These are phyloP conservation scores for Pseudisothecium myosuroides DNA, from an alignment of 225 moss, liverwort and hornwort genomes.

Conservation along the genomic window DNA sequence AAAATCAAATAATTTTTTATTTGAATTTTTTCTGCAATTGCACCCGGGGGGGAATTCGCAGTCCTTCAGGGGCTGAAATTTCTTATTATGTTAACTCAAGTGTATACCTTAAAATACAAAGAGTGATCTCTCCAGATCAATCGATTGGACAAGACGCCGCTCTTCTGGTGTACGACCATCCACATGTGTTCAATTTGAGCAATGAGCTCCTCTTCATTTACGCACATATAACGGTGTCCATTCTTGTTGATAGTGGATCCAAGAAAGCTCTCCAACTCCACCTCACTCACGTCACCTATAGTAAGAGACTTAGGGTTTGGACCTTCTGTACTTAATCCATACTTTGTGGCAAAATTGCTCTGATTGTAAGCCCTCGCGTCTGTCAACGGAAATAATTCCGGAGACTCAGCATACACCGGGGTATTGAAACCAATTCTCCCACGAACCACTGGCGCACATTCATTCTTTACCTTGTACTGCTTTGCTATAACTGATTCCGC, in stretches of 20 bases:
- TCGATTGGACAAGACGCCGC: neutral
- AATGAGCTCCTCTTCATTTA: neutral
- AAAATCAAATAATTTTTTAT: too few relatives aligned
- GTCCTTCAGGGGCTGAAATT: too few relatives aligned
- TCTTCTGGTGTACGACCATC: neutral
- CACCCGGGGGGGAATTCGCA: too few relatives aligned
- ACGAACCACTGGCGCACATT: neutral
- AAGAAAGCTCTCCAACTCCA: neutral
- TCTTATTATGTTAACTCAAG: too few relatives aligned
- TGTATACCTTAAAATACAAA: too few relatives aligned
- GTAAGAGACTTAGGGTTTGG: neutral
- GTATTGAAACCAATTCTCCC: neutral
- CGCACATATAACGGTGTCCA: neutral
- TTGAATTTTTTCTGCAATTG: too few relatives aligned
- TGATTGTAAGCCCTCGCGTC: neutral
- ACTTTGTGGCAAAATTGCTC: neutral
- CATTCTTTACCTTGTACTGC: too few relatives aligned
- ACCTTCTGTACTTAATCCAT: neutral
- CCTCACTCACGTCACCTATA: neutral
- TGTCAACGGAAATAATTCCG: neutral
- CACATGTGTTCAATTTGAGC: neutral
- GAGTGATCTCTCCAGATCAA: neutral
- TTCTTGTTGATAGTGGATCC: neutral
- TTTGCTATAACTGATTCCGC: too few relatives aligned
- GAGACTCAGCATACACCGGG: neutral